Evolutionary conservation across 73 alveolate genomes (phyloP).

Genomic region (Paramecium tetraurelia): DNA sequence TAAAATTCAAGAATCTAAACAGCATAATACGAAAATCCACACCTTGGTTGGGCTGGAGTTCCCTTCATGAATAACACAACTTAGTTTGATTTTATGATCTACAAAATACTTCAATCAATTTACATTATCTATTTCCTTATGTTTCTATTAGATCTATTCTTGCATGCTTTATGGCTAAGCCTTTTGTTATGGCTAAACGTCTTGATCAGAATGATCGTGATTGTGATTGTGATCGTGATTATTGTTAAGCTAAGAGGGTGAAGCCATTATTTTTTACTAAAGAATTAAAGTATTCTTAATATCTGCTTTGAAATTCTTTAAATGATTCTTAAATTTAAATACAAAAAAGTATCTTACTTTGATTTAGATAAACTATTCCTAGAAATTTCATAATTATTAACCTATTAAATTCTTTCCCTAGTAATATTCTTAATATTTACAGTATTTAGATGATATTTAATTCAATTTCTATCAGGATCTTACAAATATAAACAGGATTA

Average conservation of each 20-base stretch:
- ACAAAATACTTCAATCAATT: neutral
- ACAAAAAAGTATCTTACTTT: too few relatives aligned
- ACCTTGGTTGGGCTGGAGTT: slow-evolving; percentile 79
- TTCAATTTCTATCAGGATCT: too few relatives aligned
- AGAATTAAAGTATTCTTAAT: neutral
- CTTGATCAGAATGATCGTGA: slow-evolving; percentile 1
- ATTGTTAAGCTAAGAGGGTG: neutral
- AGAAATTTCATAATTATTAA: too few relatives aligned
- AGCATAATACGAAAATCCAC: slow-evolving; percentile 86
- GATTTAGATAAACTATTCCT: too few relatives aligned
- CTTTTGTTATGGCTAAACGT: neutral
- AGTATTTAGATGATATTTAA: too few relatives aligned
- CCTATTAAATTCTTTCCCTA: too few relatives aligned
- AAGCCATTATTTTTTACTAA: neutral
- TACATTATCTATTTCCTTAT: slow-evolving; percentile 4
- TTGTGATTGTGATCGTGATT: neutral
- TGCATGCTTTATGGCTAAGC: neutral
- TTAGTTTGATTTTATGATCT: slow-evolving; percentile 58
- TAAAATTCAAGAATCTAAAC: slow-evolving; percentile 66
- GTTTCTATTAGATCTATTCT: neutral
- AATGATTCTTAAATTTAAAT: neutral
- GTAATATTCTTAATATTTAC: neutral
- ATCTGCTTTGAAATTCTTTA: neutral
- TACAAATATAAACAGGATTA: too few relatives aligned
- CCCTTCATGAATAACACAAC: slow-evolving; percentile 94